Evolutionary conservation across 2,329 filamentous ascomycete genomes (phyloP), one percentile per base, ranked within the genome.

Genomic region (Sclerotinia nivalis): DNA sequence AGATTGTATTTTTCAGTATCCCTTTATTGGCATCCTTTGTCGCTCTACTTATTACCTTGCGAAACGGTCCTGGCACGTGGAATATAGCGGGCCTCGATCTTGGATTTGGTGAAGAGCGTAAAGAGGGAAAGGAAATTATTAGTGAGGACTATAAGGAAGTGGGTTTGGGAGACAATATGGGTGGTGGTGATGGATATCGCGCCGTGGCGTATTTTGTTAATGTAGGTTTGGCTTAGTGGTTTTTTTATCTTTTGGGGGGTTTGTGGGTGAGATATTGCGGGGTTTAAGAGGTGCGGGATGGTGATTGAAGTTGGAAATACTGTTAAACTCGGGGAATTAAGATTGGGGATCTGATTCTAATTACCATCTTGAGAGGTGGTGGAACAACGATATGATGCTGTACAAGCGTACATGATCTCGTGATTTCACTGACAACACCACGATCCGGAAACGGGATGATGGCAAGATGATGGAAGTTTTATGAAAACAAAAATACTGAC

Each of bases 201-300:
- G 84, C 89, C 2, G 89, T 93, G 31, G 90, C 87, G 49, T 93
- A 93, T 54, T 69, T 69, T 66, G 68, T 69, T 8, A 69, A 69
- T 58, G 67, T 69, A 55, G n/a, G 66, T 37, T 60, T 49, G 9
- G 18, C 13, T 56, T 55, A 8, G 81, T 55, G 13, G 81, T 93
- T 88, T 76, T 76, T 88, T 91, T 71, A 92, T 45, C 22, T 20
- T 22, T 4, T 13, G 2, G 34, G 22, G 37, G 25, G 34, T 6
- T 37, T 40, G 56, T 25, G 13, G 22, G 22, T 25, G 13, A 59
- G 47, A 10, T 10, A 4, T 25, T 40, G 6, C 4, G 15, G 12
- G 6, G 12, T 10, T 15, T 2, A 25, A 25, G 6, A 6, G 13
- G 15, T 2, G 12, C 18, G 7, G 43, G 13, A 22, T 62, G 8